Percentiles rank a stretch among this genome's conserved stretches.
Evolutionary conservation across 179 eudicot species (phyloP).

Genomic region (Spergularia azorica): DNA sequence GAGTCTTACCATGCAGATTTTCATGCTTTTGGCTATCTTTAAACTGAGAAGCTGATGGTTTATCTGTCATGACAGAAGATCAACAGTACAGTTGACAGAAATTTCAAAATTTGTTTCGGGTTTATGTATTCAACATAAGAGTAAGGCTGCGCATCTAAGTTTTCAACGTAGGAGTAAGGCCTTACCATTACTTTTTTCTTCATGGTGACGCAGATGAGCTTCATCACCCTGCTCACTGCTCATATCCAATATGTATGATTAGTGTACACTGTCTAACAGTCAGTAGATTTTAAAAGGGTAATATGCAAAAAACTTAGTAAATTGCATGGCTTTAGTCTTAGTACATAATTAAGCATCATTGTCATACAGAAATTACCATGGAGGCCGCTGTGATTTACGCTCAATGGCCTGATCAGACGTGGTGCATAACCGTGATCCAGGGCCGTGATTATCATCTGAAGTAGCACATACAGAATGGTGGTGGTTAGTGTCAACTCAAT

Average conservation of each 20-base stretch:
- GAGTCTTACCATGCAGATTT: constrained; percentile 17
- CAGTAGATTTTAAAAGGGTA: too few relatives aligned
- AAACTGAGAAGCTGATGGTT: constrained; percentile 22
- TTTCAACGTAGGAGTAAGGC: not conserved
- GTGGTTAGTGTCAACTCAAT: not conserved
- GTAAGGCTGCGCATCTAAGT: too few relatives aligned
- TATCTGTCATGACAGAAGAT: not conserved
- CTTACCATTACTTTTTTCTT: not conserved
- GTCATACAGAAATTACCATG: not conserved
- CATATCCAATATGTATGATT: too few relatives aligned
- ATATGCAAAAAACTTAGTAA: not conserved
- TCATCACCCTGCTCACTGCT: too few relatives aligned
- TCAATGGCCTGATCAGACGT: not conserved
- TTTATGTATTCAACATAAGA: too few relatives aligned
- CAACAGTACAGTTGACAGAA: too few relatives aligned
- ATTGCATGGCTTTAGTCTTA: not conserved
- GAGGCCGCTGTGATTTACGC: not conserved
- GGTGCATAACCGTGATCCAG: not conserved
- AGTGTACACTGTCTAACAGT: too few relatives aligned
- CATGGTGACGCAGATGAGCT: not conserved
- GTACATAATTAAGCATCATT: not conserved
- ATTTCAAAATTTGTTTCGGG: too few relatives aligned
- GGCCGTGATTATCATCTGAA: constrained; percentile 6
- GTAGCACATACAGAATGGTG: not conserved
- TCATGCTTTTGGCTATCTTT: constrained; percentile 26